Evolutionary conservation across 2,329 filamentous ascomycete species (phyloP).

Genomic region (Arthrobotrys megalospora): DNA sequence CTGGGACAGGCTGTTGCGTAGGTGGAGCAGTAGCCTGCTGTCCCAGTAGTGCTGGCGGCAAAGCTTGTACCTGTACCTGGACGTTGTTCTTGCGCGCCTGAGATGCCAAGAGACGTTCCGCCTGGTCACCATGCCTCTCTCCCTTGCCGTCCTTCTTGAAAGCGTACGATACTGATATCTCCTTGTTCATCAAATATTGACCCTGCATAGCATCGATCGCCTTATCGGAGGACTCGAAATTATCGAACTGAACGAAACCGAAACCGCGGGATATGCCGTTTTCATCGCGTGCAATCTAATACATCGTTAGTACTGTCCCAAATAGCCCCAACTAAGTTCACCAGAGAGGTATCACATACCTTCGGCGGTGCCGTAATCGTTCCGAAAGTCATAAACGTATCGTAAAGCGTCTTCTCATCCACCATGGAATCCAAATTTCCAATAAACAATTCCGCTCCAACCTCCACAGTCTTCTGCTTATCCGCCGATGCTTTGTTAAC

Average conservation of each 20-base stretch:
- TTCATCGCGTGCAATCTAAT: constrained; percentile 83
- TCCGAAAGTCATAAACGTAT: constrained; percentile 94
- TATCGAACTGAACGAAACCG: constrained; percentile 92
- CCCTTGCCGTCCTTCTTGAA: constrained; percentile 99
- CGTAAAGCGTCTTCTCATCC: constrained; percentile 94
- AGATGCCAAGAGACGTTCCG: constrained; percentile 89
- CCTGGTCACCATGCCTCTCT: constrained; percentile 93
- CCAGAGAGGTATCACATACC: constrained; percentile 70
- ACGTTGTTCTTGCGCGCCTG: constrained; percentile 97
- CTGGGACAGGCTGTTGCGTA: constrained; percentile 64
- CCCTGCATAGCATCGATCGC: constrained; percentile 94
- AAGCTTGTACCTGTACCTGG: constrained; percentile 81
- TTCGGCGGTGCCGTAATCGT: constrained; percentile 87
- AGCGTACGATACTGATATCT: constrained; percentile 95
- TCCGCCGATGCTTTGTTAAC: constrained; percentile 96
- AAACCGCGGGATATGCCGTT: constrained; percentile 92
- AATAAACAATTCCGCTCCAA: constrained; percentile 96
- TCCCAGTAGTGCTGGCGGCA: constrained; percentile 80
- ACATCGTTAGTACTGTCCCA: constrained; percentile 63
- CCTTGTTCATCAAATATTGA: constrained; percentile 96
- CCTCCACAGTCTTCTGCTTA: constrained; percentile 92
- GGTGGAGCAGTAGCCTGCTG: constrained; percentile 64
- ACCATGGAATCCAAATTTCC: constrained; percentile 95
- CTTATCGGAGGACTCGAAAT: constrained; percentile 93
- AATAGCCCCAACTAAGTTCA: constrained; percentile 4